These are phyloP conservation scores for Hibiscus mutabilis DNA, from an alignment of 345 rosid genomes.

Conservation along the genomic window DNA sequence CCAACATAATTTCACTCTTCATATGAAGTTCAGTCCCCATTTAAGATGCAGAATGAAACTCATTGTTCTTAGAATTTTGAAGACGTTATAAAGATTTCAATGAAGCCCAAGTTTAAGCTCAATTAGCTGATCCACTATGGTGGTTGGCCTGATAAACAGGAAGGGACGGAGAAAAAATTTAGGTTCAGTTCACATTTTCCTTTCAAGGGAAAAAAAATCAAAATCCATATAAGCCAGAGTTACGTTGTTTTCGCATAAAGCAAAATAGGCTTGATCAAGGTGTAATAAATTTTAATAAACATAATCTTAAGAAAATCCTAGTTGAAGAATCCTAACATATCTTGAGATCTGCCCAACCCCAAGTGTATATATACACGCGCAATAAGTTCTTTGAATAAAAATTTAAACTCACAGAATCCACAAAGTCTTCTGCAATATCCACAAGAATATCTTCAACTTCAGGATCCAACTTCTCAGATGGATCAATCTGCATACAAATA, in stretches of 20 bases:
- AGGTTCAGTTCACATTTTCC: neutral
- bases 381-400: neutral
- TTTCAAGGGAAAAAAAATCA: neutral
- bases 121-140: slow-evolving; percentile 4
- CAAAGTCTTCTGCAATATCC: slow-evolving; percentile 93
- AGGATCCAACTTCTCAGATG: slow-evolving; percentile 80
- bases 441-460: slow-evolving; percentile 92
- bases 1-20: neutral
- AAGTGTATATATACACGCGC: neutral
- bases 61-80: neutral
- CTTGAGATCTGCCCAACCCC: neutral
- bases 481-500: slow-evolving; percentile 58
- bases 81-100: neutral
- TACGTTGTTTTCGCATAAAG: neutral
- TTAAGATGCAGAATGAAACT: neutral
- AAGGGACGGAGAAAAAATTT: neutral
- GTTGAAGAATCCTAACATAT: neutral
- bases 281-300: neutral
- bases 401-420: slow-evolving; percentile 67
- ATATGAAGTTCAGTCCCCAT: neutral
- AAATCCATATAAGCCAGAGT: neutral
- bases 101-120: neutral
- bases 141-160: neutral
- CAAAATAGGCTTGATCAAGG: neutral
- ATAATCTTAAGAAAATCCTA: neutral